Evolutionary conservation across 2,329 filamentous ascomycete genomes (phyloP).

Genomic region (Bipolaris victoriae): DNA sequence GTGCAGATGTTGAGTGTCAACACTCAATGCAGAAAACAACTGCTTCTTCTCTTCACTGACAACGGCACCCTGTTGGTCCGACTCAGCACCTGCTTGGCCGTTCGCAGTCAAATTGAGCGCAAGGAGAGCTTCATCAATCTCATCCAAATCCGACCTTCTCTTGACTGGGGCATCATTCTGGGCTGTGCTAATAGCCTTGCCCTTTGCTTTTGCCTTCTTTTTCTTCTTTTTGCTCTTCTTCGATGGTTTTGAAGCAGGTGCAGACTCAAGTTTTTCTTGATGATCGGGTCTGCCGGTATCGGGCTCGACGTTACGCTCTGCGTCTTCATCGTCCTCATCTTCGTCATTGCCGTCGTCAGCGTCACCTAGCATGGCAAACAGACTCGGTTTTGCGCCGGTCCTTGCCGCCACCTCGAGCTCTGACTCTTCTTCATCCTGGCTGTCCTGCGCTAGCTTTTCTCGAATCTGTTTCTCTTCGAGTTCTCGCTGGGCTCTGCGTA

Average conservation of each 20-base stretch:
- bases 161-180: slow-evolving; percentile 28
- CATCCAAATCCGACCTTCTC: slow-evolving; percentile 57
- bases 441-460: slow-evolving; percentile 44
- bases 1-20: slow-evolving; percentile 77
- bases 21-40: slow-evolving; percentile 61
- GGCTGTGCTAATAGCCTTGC: slow-evolving; percentile 47
- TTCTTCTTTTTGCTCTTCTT: slow-evolving; percentile 65
- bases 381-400: slow-evolving; percentile 48
- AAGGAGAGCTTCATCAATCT: slow-evolving; percentile 69
- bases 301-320: slow-evolving; percentile 29
- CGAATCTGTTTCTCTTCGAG: slow-evolving; percentile 63
- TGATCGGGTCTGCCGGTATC: slow-evolving; percentile 39
- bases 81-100: slow-evolving; percentile 23
- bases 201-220: slow-evolving; percentile 64
- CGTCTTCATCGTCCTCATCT: slow-evolving; percentile 43
- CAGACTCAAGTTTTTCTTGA: slow-evolving; percentile 26
- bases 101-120: slow-evolving; percentile 56
- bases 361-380: slow-evolving; percentile 56
- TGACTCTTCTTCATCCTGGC: slow-evolving; percentile 46
- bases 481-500: slow-evolving; percentile 68
- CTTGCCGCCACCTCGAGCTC: slow-evolving; percentile 46
- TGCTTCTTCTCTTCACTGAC: slow-evolving; percentile 53
- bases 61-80: slow-evolving; percentile 22
- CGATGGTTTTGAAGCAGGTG: slow-evolving; percentile 43
- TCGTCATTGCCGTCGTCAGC: slow-evolving; percentile 50